Evolutionary conservation across 768 basidiomycete species (phyloP).

Genomic region (Mycena indigotica): DNA sequence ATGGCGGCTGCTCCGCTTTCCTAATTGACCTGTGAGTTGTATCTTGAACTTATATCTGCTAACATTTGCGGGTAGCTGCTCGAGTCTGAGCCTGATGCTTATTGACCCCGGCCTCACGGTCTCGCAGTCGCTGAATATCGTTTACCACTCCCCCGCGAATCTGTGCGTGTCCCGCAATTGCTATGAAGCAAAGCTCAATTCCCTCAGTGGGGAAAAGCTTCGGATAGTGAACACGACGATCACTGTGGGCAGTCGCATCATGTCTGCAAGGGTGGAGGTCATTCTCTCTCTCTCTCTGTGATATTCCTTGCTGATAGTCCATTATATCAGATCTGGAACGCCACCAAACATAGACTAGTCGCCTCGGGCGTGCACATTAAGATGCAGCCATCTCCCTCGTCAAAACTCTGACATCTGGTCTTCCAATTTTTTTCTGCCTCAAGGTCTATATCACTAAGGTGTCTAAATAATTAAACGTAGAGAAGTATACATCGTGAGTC

Average conservation of each 20-base stretch:
- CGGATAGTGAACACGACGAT: constrained; percentile 16
- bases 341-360: constrained; percentile 7
- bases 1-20: constrained; percentile 18
- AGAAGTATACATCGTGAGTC: neutral
- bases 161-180: constrained; percentile 8
- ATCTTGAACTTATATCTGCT: neutral
- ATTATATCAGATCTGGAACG: constrained; percentile 12
- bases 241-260: constrained; percentile 7
- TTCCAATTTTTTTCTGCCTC: neutral
- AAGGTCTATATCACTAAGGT: neutral
- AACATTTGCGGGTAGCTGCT: neutral
- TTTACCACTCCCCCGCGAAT: constrained; percentile 18
- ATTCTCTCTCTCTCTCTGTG: neutral
- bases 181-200: neutral
- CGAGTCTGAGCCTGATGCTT: neutral
- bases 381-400: constrained; percentile 8
- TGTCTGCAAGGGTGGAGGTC: constrained; percentile 16
- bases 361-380: constrained; percentile 12
- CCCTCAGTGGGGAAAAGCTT: constrained; percentile 13
- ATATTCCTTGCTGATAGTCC: too few species aligned
- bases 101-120: neutral
- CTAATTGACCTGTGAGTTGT: constrained; percentile 15
- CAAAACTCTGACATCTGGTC: constrained; percentile 8
- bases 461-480: neutral
- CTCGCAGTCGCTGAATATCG: constrained; percentile 16